phyloP scores from a whole-genome alignment of 2,329 filamentous ascomycete genomes.

The Alternaria solani region DNA sequence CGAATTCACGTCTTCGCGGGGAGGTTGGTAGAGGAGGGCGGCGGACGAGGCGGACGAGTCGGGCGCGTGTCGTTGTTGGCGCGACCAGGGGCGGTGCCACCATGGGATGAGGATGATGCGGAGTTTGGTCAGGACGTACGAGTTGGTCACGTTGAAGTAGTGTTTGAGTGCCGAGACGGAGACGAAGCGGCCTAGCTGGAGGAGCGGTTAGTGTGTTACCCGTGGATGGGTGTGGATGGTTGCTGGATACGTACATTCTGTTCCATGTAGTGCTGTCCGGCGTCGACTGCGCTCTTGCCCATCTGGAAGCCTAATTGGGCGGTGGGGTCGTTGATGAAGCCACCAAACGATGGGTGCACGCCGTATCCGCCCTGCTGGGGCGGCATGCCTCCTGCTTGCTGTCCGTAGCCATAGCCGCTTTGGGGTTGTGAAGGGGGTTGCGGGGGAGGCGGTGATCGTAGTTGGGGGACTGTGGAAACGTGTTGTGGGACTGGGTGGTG shows the following conservation, averaged over 20 bases:
- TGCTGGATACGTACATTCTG: constrained; percentile 75
- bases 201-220: constrained; percentile 1
- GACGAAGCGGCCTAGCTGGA: constrained; percentile 79
- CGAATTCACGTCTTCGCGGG: constrained; percentile 94
- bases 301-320: constrained; percentile 95
- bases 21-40: constrained; percentile 73
- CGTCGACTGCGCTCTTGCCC: constrained; percentile 88
- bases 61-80: constrained; percentile 74
- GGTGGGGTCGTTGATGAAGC: constrained; percentile 95
- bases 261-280: constrained; percentile 93
- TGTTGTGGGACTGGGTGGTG: constrained; percentile 98
- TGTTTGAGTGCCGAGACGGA: constrained; percentile 94
- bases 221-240: neutral
- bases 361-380: constrained; percentile 54
- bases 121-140: constrained; percentile 93
- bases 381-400: constrained; percentile 59
- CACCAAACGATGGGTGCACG: constrained; percentile 73
- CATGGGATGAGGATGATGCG: constrained; percentile 95
- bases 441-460: constrained; percentile 90
- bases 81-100: constrained; percentile 96
- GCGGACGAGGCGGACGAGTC: constrained; percentile 24
- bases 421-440: constrained; percentile 73
- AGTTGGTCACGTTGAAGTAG: constrained; percentile 99
- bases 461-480: constrained; percentile 95
- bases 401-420: constrained; percentile 74